These are phyloP conservation scores for Mrakia blollopis DNA, from an alignment of 768 basidiomycete species.

Conservation along the genomic window DNA sequence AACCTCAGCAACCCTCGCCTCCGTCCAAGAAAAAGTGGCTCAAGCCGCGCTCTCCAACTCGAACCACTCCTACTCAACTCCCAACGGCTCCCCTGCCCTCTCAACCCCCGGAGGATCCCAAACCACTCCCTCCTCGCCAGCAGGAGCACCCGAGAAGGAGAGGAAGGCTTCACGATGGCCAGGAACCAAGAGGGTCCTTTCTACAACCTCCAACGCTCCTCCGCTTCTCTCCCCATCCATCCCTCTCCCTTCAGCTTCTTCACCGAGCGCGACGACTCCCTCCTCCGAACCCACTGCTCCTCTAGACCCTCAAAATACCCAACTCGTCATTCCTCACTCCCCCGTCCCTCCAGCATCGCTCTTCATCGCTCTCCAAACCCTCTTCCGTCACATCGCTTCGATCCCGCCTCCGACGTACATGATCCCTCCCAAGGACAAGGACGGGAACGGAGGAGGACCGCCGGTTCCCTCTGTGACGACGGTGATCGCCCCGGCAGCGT, in stretches of 20 bases:
- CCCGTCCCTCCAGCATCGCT: constrained; percentile 54
- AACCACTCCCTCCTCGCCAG: constrained; percentile 7
- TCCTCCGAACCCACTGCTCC: constrained; percentile 33
- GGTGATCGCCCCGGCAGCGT: constrained; percentile 78
- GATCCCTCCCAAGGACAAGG: constrained; percentile 29
- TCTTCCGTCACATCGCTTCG: constrained; percentile 65
- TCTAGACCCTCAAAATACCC: constrained; percentile 1
- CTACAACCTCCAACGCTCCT: constrained; percentile 27
- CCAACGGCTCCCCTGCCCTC: constrained; percentile 21
- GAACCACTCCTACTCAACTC: background rate
- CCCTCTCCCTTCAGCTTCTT: constrained; percentile 12
- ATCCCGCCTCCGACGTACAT: constrained; percentile 36
- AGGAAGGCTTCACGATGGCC: constrained; percentile 37
- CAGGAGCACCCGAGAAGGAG: constrained; percentile 25
- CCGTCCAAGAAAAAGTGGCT: constrained; percentile 8
- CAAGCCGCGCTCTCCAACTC: background rate
- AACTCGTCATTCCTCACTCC: constrained; percentile 28
- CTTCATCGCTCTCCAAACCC: constrained; percentile 86
- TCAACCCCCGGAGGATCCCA: constrained; percentile 17
- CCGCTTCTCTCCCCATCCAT: constrained; percentile 31
- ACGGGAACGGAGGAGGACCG: constrained; percentile 21
- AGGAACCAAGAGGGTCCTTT: constrained; percentile 18
- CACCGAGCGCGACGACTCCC: constrained; percentile 27
- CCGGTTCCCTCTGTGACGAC: constrained; percentile 16
- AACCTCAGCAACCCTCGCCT: background rate